Conservation (phyloP, 2,329 filamentous ascomycete genomes). For the Diaporthe longicolla region DNA sequence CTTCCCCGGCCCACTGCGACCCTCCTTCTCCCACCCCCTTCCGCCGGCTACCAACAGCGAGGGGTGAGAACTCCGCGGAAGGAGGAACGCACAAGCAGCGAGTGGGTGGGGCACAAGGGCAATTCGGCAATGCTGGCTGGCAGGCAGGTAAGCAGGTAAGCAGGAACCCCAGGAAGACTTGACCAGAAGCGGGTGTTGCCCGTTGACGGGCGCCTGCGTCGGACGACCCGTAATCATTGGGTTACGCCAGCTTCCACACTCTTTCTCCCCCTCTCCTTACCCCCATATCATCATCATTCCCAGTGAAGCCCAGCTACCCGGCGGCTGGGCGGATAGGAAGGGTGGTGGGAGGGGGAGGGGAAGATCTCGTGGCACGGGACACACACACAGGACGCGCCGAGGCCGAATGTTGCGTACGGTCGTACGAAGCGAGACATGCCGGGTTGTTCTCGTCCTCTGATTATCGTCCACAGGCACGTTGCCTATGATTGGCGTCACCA, state of each 20-base stretch:
- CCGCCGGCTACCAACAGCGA: conserved; percentile 12
- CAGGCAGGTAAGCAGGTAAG: conserved; percentile 9
- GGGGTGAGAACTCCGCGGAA: neutral
- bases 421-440: conserved; percentile 17
- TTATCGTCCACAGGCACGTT: neutral
- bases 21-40: too few relatives aligned
- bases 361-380: conserved; percentile 18
- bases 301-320: neutral
- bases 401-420: conserved; percentile 14
- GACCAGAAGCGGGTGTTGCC: neutral
- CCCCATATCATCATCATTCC: neutral
- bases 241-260: conserved; percentile 11
- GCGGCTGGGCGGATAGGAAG: neutral
- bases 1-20: neutral
- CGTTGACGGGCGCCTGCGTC: conserved; percentile 9
- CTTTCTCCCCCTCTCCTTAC: too few relatives aligned
- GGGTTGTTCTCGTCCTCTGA: conserved; percentile 1
- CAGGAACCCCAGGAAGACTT: neutral
- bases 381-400: neutral
- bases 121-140: neutral
- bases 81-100: neutral
- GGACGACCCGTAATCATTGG: conserved; percentile 8
- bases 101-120: neutral
- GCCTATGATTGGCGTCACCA: neutral
- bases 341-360: neutral